These are phyloP conservation scores for Neospermospora avenae DNA, from an alignment of 2,329 filamentous ascomycete species.

Conservation along the genomic window DNA sequence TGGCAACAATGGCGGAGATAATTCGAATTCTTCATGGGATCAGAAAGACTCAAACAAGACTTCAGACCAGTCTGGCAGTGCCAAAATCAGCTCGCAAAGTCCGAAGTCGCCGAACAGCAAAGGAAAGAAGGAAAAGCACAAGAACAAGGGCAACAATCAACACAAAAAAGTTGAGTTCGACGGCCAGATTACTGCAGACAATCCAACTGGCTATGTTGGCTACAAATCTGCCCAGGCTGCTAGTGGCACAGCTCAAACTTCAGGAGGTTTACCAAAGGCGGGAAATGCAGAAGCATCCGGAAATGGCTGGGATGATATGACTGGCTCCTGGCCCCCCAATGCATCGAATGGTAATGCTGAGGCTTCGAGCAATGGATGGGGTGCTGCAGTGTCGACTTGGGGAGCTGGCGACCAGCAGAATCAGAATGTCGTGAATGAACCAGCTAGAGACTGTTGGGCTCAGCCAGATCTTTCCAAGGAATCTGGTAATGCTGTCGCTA, in stretches of 20 bases:
- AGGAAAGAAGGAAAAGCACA: constrained; percentile 1
- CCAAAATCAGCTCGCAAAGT: background rate
- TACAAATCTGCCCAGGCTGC: background rate
- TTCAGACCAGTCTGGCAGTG: background rate
- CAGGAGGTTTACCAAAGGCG: background rate
- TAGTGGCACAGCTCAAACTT: background rate
- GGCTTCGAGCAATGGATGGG: background rate
- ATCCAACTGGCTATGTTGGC: background rate
- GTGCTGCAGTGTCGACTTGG: background rate
- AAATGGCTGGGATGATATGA: background rate
- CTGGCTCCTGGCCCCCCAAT: background rate
- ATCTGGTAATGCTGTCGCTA: background rate
- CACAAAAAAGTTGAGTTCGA: background rate
- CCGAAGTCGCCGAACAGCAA: background rate
- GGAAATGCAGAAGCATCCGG: background rate
- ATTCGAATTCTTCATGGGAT: background rate
- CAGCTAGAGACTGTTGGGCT: background rate
- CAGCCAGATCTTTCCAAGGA: background rate
- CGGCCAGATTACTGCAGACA: background rate
- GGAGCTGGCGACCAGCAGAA: background rate
- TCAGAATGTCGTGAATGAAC: background rate
- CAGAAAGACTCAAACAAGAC: background rate
- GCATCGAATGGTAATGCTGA: background rate
- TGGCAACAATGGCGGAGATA: background rate
- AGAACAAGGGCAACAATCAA: background rate